Base-by-base conservation (phyloP, 257 asterid genomes). In the Misopates orontium region DNA sequence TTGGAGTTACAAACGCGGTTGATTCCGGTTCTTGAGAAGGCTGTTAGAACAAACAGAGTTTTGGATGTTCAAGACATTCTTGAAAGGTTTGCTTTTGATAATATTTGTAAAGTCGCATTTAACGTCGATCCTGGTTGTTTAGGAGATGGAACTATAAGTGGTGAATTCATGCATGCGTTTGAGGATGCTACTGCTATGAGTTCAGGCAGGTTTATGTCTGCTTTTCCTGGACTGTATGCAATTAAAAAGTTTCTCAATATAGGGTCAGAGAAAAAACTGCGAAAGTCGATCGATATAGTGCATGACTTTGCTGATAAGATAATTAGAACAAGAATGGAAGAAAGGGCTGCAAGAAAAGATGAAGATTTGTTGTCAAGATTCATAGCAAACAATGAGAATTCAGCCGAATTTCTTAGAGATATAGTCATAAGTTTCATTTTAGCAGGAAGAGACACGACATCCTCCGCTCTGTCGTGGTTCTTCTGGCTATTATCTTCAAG, bases 401-500 rank as follows among this genome's bases (percentile, higher is more conserved):
- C 98, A 21, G 62, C 75, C 11, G 75, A 83, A 8, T 87, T 76
- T 53, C 84, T 93, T 0, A 73, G 99, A 75, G 97, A 93, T 28
- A 84, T 87, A n/a, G 80, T 86, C 20, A 86, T 90, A 1, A 93
- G 97, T 73, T 83, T 90, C 78, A 90, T 93, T 55, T 68, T 93
- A 69, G 99, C 99, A 0, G 99, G 99, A 9, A 76, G 99, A 0
- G 99, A 93, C 51, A 87, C 99, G 9, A 90, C 97, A 8, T 93
- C 97, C 23, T 75, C 97, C 6, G 95, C 95, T 15, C 88, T 93
- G 0, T 68, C 90, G 18, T 93, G 97, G 97, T 88, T 93, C 74
- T 86, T 93, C 47, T 90, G 96, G 96, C 42, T 93, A 61, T 13
- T 92, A 22, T 89, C 95, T 7, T 22, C 83, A 17, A 76, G 73